Percentiles rank a stretch among this genome's conserved stretches.
These are phyloP conservation scores for Crithidia sp. DNA, from an alignment of 208 protist genomes.

Conservation along the genomic window DNA sequence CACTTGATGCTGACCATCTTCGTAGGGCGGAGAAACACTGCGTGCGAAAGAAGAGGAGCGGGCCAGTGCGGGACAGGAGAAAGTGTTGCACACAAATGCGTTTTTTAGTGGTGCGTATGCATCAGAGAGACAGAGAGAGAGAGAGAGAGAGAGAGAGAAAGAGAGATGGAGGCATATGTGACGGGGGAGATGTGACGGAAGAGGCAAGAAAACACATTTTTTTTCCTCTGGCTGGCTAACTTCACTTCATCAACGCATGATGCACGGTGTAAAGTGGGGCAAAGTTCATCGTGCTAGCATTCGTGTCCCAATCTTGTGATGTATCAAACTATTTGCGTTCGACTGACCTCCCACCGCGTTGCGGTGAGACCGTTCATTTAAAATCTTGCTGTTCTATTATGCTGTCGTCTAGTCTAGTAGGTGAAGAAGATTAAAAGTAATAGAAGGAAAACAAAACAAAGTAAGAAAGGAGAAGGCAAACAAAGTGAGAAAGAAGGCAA, in stretches of 20 bases:
- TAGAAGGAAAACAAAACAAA: constrained; percentile 10
- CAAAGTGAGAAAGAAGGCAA: constrained; percentile 18
- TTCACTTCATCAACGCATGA: background rate
- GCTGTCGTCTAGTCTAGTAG: background rate
- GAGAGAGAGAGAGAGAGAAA: background rate
- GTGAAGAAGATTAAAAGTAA: constrained; percentile 16
- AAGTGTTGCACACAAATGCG: background rate
- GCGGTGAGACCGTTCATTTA: background rate
- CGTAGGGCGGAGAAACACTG: constrained; percentile 28
- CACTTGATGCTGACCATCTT: constrained; percentile 90
- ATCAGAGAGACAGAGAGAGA: background rate
- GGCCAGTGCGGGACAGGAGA: background rate
- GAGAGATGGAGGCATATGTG: background rate
- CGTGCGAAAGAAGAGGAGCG: background rate
- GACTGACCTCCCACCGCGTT: too few relatives aligned
- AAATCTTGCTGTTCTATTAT: background rate
- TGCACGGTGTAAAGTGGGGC: too few relatives aligned
- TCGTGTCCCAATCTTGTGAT: too few relatives aligned
- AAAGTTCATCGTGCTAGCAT: too few relatives aligned
- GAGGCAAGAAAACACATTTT: background rate
- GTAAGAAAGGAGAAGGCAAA: constrained; percentile 18
- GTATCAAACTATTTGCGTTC: too few relatives aligned
- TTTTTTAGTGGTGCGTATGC: background rate
- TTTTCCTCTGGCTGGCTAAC: background rate
- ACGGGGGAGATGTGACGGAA: too few relatives aligned